Evolutionary conservation across 805 yeast genomes (phyloP).

Genomic region (Saccharomycopsis fibuligera): DNA sequence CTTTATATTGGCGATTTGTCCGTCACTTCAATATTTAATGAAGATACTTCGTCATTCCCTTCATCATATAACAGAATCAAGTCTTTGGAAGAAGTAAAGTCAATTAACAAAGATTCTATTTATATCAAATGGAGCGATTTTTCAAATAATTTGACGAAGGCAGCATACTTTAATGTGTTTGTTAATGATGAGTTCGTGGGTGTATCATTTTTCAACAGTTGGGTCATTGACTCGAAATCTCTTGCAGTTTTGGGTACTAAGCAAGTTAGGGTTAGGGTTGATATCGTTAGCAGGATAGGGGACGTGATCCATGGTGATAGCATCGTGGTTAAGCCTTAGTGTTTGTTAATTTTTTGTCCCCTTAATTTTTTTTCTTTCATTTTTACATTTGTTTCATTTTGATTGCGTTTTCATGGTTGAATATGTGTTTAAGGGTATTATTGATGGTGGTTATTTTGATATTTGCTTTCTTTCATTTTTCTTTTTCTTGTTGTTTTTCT

Average conservation of each 20-base stretch:
- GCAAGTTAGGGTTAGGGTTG: conserved; percentile 23
- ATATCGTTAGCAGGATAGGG: conserved; percentile 25
- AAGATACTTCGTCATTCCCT: conserved; percentile 12
- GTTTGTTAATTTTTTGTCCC: not conserved
- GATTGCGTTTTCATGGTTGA: too few species aligned
- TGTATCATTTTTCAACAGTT: conserved; percentile 20
- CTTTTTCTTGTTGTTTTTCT: too few species aligned
- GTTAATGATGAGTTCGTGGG: conserved; percentile 29
- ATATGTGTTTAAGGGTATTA: too few species aligned
- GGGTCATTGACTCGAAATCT: conserved; percentile 11
- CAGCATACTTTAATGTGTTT: conserved; percentile 29
- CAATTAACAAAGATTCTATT: conserved; percentile 14
- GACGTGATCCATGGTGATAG: conserved; percentile 16
- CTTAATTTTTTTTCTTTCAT: not conserved
- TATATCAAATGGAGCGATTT: conserved; percentile 25
- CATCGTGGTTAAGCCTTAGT: conserved; percentile 5
- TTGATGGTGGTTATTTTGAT: not conserved
- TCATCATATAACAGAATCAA: conserved; percentile 3
- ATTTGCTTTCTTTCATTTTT: not conserved
- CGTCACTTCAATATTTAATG: conserved; percentile 15
- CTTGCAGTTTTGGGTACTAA: not conserved
- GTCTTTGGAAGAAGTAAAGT: not conserved
- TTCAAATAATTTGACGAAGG: conserved; percentile 17
- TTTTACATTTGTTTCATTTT: not conserved
- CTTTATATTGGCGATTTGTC: conserved; percentile 26